Percentiles rank a stretch among this genome's conserved stretches.
Conservation (phyloP, 257 asterid genomes). For the Solanum bulbocastanum region DNA sequence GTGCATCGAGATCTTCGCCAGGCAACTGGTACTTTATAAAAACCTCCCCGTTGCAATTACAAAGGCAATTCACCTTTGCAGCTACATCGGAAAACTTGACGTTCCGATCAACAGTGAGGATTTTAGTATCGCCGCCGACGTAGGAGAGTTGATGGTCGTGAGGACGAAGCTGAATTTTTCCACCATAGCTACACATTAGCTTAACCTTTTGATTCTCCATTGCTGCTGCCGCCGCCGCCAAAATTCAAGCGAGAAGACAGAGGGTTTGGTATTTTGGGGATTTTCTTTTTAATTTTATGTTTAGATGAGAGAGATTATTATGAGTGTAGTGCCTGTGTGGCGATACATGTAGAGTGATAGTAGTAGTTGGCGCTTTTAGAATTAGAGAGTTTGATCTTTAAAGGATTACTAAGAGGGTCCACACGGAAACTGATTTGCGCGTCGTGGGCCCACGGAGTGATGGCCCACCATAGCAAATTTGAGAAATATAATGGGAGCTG, state of each 20-base stretch:
- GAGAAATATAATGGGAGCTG: neutral
- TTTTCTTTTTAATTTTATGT: neutral
- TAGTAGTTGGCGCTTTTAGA: neutral
- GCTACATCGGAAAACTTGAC: constrained; percentile 36
- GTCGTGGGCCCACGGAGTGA: neutral
- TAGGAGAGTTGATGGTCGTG: constrained; percentile 47
- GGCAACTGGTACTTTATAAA: constrained; percentile 62
- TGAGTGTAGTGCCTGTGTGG: neutral
- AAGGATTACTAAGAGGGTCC: neutral
- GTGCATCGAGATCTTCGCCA: constrained; percentile 57
- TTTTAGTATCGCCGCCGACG: constrained; percentile 72
- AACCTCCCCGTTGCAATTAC: constrained; percentile 12
- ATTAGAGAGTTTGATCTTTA: neutral
- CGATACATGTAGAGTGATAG: neutral
- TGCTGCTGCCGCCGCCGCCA: constrained; percentile 9
- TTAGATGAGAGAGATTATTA: neutral
- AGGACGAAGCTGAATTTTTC: constrained; percentile 50
- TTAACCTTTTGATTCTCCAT: constrained; percentile 31
- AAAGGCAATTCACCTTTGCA: constrained; percentile 30
- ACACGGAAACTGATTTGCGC: constrained; percentile 1
- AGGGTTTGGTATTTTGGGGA: neutral
- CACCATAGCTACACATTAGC: constrained; percentile 72
- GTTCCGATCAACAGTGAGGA: constrained; percentile 57
- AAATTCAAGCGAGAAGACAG: neutral
- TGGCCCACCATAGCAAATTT: neutral